Conservation (phyloP, 345 rosid genomes). For the Ceriops decandra region DNA sequence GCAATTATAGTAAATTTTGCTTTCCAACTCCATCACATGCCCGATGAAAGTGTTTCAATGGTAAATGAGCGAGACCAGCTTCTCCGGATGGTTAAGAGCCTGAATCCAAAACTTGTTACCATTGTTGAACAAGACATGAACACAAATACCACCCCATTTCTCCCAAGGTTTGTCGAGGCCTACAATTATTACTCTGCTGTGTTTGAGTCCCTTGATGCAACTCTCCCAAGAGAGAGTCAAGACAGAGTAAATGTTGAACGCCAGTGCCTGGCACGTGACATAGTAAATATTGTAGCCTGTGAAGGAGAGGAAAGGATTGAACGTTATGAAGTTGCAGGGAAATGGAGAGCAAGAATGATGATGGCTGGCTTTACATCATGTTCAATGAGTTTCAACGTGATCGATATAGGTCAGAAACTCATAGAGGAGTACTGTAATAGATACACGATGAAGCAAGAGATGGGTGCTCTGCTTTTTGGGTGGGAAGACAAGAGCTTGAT, state of each 20-base stretch:
- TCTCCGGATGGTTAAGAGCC: constrained; percentile 78
- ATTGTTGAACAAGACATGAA: constrained; percentile 91
- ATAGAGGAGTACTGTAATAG: constrained; percentile 51
- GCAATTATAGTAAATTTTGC: constrained; percentile 85
- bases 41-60: constrained; percentile 97
- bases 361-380: constrained; percentile 81
- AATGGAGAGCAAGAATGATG: constrained; percentile 91
- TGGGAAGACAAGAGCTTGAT: constrained; percentile 89
- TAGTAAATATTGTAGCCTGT: constrained; percentile 86
- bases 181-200: constrained; percentile 85
- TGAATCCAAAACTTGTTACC: constrained; percentile 85
- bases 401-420: constrained; percentile 40
- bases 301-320: constrained; percentile 95
- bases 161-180: constrained; percentile 72
- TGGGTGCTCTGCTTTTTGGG: constrained; percentile 68
- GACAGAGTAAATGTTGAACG: constrained; percentile 93
- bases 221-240: constrained; percentile 85
- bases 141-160: constrained; percentile 89
- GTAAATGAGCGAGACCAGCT: constrained; percentile 86
- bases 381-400: constrained; percentile 52
- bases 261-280: constrained; percentile 93
- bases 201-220: constrained; percentile 79
- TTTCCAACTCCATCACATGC: constrained; percentile 99
- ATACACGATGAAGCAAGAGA: constrained; percentile 59
- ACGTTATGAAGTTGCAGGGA: constrained; percentile 81